Conservation (phyloP, 305 asterid genomes). For the Fraxinus greggii region DNA sequence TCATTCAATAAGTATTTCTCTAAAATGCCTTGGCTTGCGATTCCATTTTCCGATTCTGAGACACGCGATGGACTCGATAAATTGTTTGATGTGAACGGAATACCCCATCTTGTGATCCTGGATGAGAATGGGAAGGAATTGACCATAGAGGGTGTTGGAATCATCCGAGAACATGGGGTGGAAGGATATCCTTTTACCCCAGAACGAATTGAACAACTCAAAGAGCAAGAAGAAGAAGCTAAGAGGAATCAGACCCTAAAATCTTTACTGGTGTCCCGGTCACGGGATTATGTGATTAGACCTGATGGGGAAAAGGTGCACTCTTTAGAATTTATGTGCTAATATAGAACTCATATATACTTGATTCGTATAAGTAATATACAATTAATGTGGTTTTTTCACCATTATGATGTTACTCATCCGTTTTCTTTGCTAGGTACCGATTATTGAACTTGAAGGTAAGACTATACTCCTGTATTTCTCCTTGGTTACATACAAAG, state of each 20-base stretch:
- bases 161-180: slow-evolving; percentile 53
- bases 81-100: slow-evolving; percentile 57
- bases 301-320: slow-evolving; percentile 66
- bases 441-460: slow-evolving; percentile 66
- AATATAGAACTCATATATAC: background rate
- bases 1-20: slow-evolving; percentile 62
- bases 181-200: slow-evolving; percentile 75
- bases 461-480: slow-evolving; percentile 69
- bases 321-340: background rate
- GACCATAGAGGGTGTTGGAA: slow-evolving; percentile 49
- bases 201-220: slow-evolving; percentile 43
- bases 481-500: slow-evolving; percentile 32
- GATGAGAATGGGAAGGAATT: slow-evolving; percentile 53
- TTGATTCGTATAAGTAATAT: background rate
- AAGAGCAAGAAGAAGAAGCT: slow-evolving; percentile 58
- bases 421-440: slow-evolving; percentile 40
- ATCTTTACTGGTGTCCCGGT: slow-evolving; percentile 44
- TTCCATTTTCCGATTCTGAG: slow-evolving; percentile 73
- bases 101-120: slow-evolving; percentile 73
- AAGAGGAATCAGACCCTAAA: slow-evolving; percentile 68
- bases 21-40: slow-evolving; percentile 90
- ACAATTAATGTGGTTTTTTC: background rate
- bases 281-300: slow-evolving; percentile 66
- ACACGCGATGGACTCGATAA: slow-evolving; percentile 48
- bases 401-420: background rate